These are phyloP conservation scores for Beta vulgaris DNA, from an alignment of 148 eudicot species.

Conservation along the genomic window DNA sequence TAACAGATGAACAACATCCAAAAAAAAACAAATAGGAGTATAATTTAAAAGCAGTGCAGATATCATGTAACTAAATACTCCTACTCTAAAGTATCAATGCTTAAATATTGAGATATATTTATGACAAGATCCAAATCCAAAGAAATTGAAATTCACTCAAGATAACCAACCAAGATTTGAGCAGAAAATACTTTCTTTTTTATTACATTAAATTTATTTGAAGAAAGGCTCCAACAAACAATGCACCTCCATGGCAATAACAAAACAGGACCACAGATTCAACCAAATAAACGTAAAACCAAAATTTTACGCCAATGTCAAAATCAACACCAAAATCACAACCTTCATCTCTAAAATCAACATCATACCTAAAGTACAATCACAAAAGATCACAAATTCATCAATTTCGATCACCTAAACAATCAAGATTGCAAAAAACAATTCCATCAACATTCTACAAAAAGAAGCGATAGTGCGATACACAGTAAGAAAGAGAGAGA, in stretches of 20 bases:
- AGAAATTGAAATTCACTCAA: not conserved
- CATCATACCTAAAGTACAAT: not conserved
- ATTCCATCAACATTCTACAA: not conserved
- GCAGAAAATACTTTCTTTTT: no score
- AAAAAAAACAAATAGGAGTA: not conserved
- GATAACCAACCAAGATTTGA: no score
- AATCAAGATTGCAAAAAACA: not conserved
- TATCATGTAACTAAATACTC: not conserved
- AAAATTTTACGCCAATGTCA: not conserved
- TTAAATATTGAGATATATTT: not conserved
- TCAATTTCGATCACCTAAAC: not conserved
- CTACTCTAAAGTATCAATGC: not conserved
- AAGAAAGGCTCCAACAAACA: not conserved
- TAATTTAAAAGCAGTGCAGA: not conserved
- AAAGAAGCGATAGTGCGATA: not conserved
- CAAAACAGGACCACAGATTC: not conserved
- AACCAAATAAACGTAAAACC: not conserved
- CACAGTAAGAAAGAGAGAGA: not conserved
- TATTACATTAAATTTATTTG: no score
- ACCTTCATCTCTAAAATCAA: no score
- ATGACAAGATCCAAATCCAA: slow-evolving; percentile 1
- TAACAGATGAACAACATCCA: not conserved
- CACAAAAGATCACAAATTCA: not conserved
- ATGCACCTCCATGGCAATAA: not conserved
- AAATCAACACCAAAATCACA: not conserved